Conservation (phyloP, 345 rosid genomes). For the Hibiscus syriacus region DNA sequence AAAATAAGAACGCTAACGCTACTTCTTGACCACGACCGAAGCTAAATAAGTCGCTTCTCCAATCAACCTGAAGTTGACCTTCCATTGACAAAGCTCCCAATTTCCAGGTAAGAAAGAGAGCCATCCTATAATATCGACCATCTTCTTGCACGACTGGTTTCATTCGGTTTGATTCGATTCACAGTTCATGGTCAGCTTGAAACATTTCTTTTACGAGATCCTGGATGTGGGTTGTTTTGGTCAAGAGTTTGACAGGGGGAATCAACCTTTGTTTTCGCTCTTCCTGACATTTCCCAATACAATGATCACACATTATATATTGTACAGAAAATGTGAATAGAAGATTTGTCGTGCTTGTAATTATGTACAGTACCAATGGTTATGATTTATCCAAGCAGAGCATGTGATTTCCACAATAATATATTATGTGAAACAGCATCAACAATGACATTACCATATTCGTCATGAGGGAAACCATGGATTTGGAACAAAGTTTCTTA, state of each 20-base stretch:
- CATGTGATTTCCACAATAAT: neutral
- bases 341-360: constrained; percentile 22
- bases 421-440: neutral
- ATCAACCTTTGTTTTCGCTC: constrained; percentile 13
- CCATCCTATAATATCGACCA: neutral
- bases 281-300: constrained; percentile 18
- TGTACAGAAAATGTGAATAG: constrained; percentile 35
- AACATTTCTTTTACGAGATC: constrained; percentile 24
- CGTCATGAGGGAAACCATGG: neutral
- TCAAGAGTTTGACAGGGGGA: constrained; percentile 6
- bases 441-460: neutral
- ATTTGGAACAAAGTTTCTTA: neutral
- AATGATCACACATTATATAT: constrained; percentile 11
- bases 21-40: neutral
- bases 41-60: neutral
- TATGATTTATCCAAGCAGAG: neutral
- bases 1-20: constrained; percentile 40
- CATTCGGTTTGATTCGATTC: neutral
- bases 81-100: constrained; percentile 12
- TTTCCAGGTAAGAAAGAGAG: constrained; percentile 7
- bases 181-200: constrained; percentile 19
- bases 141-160: constrained; percentile 7
- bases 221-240: constrained; percentile 21
- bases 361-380: constrained; percentile 26
- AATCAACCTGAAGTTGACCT: constrained; percentile 7